Evolutionary conservation across 331 rosid genomes (phyloP), one percentile per base, ranked within the genome.

Genomic region (Quercus lobata): DNA sequence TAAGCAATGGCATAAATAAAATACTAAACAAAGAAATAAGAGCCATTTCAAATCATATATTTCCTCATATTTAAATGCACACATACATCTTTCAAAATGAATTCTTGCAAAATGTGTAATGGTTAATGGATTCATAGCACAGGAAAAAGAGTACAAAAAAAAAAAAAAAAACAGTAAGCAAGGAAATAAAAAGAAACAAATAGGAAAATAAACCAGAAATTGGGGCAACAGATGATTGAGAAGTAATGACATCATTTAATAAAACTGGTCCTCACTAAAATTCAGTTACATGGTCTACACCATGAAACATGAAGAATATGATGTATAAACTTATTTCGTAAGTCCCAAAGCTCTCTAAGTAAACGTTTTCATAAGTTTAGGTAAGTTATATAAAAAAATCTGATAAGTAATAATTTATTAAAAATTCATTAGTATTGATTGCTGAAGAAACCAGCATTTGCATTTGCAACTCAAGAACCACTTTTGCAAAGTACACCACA

Each of bases 1-100:
- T 85, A 37, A 85, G 89, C 80, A 72, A 65, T 44, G 80, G 78
- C 62, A 78, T 49, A 73, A 29, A 78, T 58, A 65, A 80, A 56
- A 75, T 24, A 5, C 81, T 58, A 41, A 53, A 69, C 60, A 71
- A 57, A 79, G 70, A 84, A 82, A 60, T 41, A 69, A 56, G 69
- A 80, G 68, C 49, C 52, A 75, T 69, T 76, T 68, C 72, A 18
- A 68, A 35, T 72, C 44, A 75, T 78, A 73, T 57, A 68, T 46
- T 74, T 73, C 61, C 41, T 7, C 57, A 63, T 73, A 29, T 63
- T 63, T 70, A 44, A 62, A 82, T 25, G 8, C 49, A 55, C 74
- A 27, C 52, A 72, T 55, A 82, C 71, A 70, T 54, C 79, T 71
- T 74, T 30, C 32, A 52, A 60, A 82, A 73, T 46, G 71, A 69